Evolutionary conservation across 176 grass and related monocot species (phyloP).

Genomic region (Ensete glaucum): DNA sequence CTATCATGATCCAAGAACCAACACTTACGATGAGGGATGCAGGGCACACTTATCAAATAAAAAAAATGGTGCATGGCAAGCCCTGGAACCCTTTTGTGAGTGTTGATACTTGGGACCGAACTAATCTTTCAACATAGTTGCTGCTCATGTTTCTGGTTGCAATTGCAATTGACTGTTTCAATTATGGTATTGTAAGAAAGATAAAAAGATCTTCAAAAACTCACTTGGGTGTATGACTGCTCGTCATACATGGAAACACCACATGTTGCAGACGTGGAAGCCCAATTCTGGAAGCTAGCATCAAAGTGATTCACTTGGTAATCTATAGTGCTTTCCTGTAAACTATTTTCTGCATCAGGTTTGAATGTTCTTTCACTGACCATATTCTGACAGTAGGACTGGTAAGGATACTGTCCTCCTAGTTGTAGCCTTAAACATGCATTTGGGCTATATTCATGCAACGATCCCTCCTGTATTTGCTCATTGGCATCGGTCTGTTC

Average conservation of each 20-base stretch:
- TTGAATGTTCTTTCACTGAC: slow-evolving; percentile 36
- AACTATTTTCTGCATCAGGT: slow-evolving; percentile 32
- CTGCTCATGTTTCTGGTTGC: too few relatives aligned
- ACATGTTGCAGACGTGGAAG: slow-evolving; percentile 27
- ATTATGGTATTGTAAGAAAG: not conserved
- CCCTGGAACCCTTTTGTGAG: too few relatives aligned
- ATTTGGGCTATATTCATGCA: slow-evolving; percentile 30
- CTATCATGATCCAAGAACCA: too few relatives aligned
- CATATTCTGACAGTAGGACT: slow-evolving; percentile 27
- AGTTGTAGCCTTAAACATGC: slow-evolving; percentile 39
- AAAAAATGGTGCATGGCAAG: too few relatives aligned
- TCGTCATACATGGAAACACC: slow-evolving; percentile 37
- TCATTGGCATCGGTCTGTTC: slow-evolving; percentile 25
- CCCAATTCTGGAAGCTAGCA: slow-evolving; percentile 65
- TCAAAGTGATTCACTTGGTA: slow-evolving; percentile 34
- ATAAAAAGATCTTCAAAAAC: slow-evolving; percentile 5
- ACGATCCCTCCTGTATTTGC: slow-evolving; percentile 17
- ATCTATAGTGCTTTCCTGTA: slow-evolving; percentile 15
- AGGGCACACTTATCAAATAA: too few relatives aligned
- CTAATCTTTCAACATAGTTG: too few relatives aligned
- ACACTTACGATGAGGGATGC: too few relatives aligned
- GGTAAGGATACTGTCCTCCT: slow-evolving; percentile 40
- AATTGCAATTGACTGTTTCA: not conserved
- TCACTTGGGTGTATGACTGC: slow-evolving; percentile 41
- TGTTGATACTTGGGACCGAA: too few relatives aligned